Base-by-base conservation (phyloP, 768 basidiomycete genomes). In the Gymnopilus dilepis region DNA sequence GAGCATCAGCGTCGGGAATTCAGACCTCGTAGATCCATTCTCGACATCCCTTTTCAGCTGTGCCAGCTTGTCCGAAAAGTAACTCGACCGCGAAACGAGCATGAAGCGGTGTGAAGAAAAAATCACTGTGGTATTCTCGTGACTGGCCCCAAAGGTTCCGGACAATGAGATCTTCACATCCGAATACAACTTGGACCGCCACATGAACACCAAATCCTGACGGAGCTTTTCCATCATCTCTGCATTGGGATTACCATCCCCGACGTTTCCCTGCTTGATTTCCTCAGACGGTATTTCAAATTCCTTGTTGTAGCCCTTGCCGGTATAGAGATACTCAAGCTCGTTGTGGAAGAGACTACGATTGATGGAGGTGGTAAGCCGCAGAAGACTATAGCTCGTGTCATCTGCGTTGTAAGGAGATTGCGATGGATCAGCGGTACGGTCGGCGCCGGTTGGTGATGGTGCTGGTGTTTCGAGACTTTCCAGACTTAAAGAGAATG, bases 81-180 rank as follows among this genome's bases (percentile, higher is more conserved):
- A 99, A 0, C 90, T 86, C 1, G 88, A 92, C 11, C 97, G 87
- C 1, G 94, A 94, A 38, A 89, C 89, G 52, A 99, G 88, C 58
- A 99, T 89, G 74, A 97, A 98, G n/a, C 94, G 88, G 72, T 99
- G 97, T 4, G 93, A 89, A 0, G 94, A 89, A 75, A 99, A 99
- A 9, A 95, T 84, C 22, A 90, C 90, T 0, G 90, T 94, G 1
- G 89, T 84, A 57, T 80, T 84, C 59, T 91, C 89, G 58, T 88
- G 86, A 57, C 41, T 34, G 1, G 86, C 85, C 0, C 84, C 87
- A 67, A 87, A 89, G 59, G 82, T 86, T 47, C 89, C 89, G 0
- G 86, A 84, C 62, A 96, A 84, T 0, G 89, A 83, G 57, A 99
- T 88, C 55, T 90, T 86, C 22, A 97, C 86, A 74, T 99, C 97